Evolutionary conservation across 140 eudicot genomes (phyloP), one percentile per base, ranked within the genome.

Genomic region (Bidens hawaiensis): DNA sequence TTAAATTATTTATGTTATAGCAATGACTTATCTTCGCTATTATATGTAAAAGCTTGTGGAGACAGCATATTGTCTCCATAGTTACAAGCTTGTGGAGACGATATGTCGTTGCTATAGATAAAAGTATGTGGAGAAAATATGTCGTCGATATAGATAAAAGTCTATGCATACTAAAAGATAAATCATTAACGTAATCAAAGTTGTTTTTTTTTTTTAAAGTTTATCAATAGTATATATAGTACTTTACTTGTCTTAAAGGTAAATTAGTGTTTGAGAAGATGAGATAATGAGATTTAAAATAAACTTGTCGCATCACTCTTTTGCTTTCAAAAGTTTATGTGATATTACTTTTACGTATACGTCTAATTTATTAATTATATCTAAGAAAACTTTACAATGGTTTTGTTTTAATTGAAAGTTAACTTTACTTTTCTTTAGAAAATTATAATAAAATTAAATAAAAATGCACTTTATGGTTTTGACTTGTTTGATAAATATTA

Each of bases 261-360:
- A 45, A 41, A 28, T 30, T 59, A 68, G 26, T 7, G 45, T 69
- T 22, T 69, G 74, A 70, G 36, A 6, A 50, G 43, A 38, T 51
- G 70, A 60, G 53, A 41, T 60, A 17, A 50, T 27, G 41, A 26
- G 64, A 71, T 61, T 5, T 33, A 26, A 25, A 27, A 17, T 23
- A 25, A 42, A 27, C 28, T 60, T 50, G 76, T 51, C 70, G 33
- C 55, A 50, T 52, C 70, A 49, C 56, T 52, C 53, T 71, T 71
- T 61, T 62, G 54, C 34, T 33, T 47, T 47, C 49, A 48, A 65
- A 57, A 69, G 60, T 22, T 45, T 33, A 28, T 69, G 22, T 1
- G 33, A 53, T 28, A 30, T 62, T 40, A 62, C 45, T 64, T 62
- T 71, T 71, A 60, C 28, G 38, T 71, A 62, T 62, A 62, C 76